Evolutionary conservation across 2,329 filamentous ascomycete species (phyloP).

Genomic region (Trichoderma sp.): DNA sequence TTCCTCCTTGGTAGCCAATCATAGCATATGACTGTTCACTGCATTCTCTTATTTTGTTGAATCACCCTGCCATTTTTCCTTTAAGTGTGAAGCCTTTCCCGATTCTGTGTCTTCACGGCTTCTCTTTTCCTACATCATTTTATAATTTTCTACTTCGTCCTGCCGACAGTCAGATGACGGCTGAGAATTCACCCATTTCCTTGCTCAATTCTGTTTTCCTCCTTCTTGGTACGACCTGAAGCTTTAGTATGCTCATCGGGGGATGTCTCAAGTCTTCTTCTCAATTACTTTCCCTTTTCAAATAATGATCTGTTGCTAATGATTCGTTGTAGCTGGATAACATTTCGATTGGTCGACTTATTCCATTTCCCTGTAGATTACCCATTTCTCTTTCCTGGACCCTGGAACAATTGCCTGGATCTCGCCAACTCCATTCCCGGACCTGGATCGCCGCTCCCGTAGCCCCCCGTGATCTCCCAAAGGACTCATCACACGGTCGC

Average conservation of each 20-base stretch:
- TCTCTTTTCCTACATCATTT: too few species aligned
- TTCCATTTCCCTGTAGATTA: background rate
- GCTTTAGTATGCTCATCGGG: background rate
- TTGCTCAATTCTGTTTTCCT: too few species aligned
- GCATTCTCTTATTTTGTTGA: background rate
- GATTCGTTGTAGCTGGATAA: background rate
- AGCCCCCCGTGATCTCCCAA: background rate
- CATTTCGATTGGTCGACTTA: background rate
- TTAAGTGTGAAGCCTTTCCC: background rate
- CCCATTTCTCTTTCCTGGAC: background rate
- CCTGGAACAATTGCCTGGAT: background rate
- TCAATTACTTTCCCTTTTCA: background rate
- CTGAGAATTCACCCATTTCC: background rate
- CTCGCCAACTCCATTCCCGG: background rate
- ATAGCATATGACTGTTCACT: background rate
- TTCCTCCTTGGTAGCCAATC: background rate
- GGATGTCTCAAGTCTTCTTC: background rate
- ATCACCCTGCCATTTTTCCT: background rate
- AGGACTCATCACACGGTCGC: constrained; percentile 25
- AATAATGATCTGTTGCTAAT: background rate
- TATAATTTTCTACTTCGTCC: background rate
- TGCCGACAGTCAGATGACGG: background rate
- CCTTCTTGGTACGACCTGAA: background rate
- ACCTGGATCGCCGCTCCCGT: background rate
- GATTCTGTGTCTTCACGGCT: background rate